Evolutionary conservation across 2,329 filamentous ascomycete species (phyloP), one percentile per base, ranked within the genome.

Genomic region (Colletotrichum magnum): DNA sequence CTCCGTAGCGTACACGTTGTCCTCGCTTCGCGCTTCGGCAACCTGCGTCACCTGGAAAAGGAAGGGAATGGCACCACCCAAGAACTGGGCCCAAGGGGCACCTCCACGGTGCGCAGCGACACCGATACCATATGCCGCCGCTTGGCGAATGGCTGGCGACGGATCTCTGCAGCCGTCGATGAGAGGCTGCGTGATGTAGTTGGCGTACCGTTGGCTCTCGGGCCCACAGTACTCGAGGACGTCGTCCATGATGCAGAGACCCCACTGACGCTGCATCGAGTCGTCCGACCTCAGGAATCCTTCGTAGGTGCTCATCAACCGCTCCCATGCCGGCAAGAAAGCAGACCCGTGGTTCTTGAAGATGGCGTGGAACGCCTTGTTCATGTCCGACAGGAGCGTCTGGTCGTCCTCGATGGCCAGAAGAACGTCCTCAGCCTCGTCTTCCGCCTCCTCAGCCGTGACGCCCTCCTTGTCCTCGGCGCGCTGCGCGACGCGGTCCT

Each of bases 291-390:
- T 89, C 72, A 97, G 91, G 80, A 98, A 98, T 39, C 87, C 87
- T 75, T 95, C 91, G 79, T 98, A 98, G 64, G 94, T 97, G 12
- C 88, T 85, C 79, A 97, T 90, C 26, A 99, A 87, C 61, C 90
- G 89, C 78, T 97, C 93, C 95, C 95, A 99, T 50, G 94, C 86
- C 5, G 91, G 92, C 62, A 99, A 87, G 86, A 99, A 99, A 12
- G 88, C 85, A 10, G 90, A 87, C 26, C 94, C 93, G 79, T 98
- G 94, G 83, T 97, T 95, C 86, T 98, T 98, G 88, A 99, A 99
- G 73, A 99, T 94, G 70, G 94, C 95, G 82, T 99, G 96, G 88
- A 97, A 99, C 0, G 96, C 95, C 86, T 99, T 99, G 89, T 99
- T 99, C 96, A 99, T 99, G 78, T 99, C 96, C 2, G 95, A 97